Evolutionary conservation across 2,329 filamentous ascomycete species (phyloP).

Genomic region (Fusarium robinianum): DNA sequence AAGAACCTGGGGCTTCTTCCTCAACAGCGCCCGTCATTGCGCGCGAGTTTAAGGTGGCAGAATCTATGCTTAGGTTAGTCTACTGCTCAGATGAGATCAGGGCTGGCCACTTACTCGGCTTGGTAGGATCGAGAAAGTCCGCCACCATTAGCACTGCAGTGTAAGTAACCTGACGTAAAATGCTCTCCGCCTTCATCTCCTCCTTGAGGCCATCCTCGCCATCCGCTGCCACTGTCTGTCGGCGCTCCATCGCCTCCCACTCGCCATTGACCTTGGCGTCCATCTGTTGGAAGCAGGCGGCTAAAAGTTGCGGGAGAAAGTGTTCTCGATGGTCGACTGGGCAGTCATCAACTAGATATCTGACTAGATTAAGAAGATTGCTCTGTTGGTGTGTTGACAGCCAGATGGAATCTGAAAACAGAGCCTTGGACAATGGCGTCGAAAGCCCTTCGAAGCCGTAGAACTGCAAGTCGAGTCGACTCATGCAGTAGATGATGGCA

Average conservation of each 20-base stretch:
- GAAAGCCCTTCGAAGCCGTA: conserved; percentile 89
- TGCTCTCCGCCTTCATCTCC: conserved; percentile 98
- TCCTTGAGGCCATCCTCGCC: conserved; percentile 80
- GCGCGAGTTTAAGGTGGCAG: conserved; percentile 37
- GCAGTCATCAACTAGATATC: conserved; percentile 90
- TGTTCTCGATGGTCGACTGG: conserved; percentile 75
- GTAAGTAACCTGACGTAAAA: conserved; percentile 89
- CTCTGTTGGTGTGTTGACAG: conserved; percentile 93
- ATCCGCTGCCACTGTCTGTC: conserved; percentile 64
- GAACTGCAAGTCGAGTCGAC: conserved; percentile 82
- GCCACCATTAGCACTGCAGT: conserved; percentile 91
- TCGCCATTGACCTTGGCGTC: conserved; percentile 85
- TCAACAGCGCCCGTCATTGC: conserved; percentile 34
- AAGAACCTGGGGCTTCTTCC: conserved; percentile 36
- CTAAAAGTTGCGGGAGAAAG: conserved; percentile 84
- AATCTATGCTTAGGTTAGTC: conserved; percentile 38
- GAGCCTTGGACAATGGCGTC: conserved; percentile 76
- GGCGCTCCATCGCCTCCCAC: conserved; percentile 76
- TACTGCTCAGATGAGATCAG: neutral
- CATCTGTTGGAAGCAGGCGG: conserved; percentile 81
- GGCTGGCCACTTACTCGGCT: conserved; percentile 57
- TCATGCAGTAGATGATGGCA: conserved; percentile 92
- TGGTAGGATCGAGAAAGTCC: conserved; percentile 78
- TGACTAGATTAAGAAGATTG: conserved; percentile 85
- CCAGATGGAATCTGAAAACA: conserved; percentile 81